Conservation (phyloP, 2,329 filamentous ascomycete species). For the Aspergillus persii region DNA sequence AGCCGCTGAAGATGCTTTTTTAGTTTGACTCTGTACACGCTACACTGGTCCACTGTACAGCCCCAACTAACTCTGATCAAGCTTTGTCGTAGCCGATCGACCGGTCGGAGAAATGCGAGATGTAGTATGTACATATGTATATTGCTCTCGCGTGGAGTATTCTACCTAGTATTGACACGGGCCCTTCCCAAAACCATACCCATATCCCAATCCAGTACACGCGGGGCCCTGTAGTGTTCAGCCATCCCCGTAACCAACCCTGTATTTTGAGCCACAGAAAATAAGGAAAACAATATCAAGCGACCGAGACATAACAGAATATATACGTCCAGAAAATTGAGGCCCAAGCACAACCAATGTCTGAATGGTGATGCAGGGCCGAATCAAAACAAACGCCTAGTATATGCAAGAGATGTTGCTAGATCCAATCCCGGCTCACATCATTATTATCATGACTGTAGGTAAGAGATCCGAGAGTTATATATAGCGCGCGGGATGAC, state of each 20-base stretch:
- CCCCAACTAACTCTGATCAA: neutral
- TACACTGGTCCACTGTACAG: no score
- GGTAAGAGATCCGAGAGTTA: neutral
- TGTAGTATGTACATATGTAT: neutral
- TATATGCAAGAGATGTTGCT: slow-evolving; percentile 10
- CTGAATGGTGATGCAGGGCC: slow-evolving; percentile 3
- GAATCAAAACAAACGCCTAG: slow-evolving; percentile 7
- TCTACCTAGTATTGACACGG: neutral
- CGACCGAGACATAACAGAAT: neutral
- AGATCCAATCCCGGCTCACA: slow-evolving; percentile 2
- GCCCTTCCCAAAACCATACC: neutral
- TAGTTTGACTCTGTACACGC: no score
- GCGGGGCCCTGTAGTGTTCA: neutral
- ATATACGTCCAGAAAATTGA: slow-evolving; percentile 24
- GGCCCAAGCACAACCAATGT: slow-evolving; percentile 2
- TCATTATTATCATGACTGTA: slow-evolving; percentile 8
- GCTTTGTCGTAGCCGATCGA: neutral
- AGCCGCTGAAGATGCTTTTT: no score
- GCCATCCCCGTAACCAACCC: neutral
- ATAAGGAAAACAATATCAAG: neutral
- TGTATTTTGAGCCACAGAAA: neutral
- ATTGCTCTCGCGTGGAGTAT: neutral
- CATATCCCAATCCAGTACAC: neutral
- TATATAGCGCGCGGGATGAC: neutral
- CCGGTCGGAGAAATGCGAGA: no score